Evolutionary conservation across 1,284 basidiomycete genomes (phyloP).

Genomic region (Schizophyllum commune): DNA sequence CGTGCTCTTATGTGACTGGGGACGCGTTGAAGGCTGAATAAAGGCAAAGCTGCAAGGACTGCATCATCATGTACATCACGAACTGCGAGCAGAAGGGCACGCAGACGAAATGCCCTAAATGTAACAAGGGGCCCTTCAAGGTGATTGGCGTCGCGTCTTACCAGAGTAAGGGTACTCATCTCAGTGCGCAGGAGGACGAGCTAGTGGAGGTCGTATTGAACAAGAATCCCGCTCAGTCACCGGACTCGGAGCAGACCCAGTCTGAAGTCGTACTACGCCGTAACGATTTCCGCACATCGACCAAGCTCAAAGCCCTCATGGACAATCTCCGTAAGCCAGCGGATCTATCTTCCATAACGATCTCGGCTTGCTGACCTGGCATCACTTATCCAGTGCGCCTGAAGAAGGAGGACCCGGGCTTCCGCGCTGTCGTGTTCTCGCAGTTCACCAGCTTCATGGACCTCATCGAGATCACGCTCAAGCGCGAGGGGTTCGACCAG

Average conservation of each 20-base stretch:
- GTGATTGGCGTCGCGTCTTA: conserved; percentile 20
- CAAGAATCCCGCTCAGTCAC: conserved; percentile 13
- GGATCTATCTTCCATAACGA: not conserved
- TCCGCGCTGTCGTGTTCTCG: conserved; percentile 85
- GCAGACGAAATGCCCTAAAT: conserved; percentile 65
- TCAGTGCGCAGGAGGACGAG: conserved; percentile 39
- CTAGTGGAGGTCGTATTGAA: conserved; percentile 56
- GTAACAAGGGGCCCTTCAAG: conserved; percentile 58
- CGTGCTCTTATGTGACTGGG: conserved; percentile 11
- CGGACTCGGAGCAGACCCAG: conserved; percentile 32
- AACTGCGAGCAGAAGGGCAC: conserved; percentile 60
- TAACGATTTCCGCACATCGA: conserved; percentile 83
- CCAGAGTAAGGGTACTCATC: not conserved
- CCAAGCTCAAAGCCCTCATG: conserved; percentile 75
- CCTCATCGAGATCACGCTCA: conserved; percentile 71
- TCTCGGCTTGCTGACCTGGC: not conserved
- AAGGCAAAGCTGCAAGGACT: conserved; percentile 68
- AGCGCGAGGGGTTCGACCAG: conserved; percentile 67
- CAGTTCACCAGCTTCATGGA: conserved; percentile 83
- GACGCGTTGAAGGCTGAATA: not conserved
- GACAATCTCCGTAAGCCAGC: conserved; percentile 50
- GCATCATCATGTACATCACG: conserved; percentile 64
- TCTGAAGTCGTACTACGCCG: conserved; percentile 54
- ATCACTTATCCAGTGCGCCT: conserved; percentile 24
- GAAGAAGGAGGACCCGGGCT: conserved; percentile 65